Base-by-base conservation (phyloP, 2,329 filamentous ascomycete genomes). In the Botrytis medusae region DNA sequence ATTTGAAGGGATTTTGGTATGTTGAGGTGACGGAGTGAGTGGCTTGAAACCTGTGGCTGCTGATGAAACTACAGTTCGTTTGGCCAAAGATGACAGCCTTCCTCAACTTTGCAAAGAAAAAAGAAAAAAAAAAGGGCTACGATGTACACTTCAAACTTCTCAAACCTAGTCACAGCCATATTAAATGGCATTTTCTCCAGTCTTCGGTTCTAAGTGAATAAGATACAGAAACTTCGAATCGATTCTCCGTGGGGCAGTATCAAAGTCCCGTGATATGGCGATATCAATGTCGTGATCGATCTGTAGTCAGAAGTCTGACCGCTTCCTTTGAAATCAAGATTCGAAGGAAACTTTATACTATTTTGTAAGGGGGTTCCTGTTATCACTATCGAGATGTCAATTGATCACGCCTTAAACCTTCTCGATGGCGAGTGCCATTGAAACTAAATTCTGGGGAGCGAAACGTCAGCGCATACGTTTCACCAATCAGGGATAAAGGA, bases 211-310 rank as follows among this genome's bases (percentile, higher is more conserved):
- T 2, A 22, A 14, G 18, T 32, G n/a, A 48, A 25, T 42, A 48
- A 32, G 29, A 34, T 48, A 20, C 16, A 25, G 32, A 22, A 44
- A 22, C 8, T 44, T n/a, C 29, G 42, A 44, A 63, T 18, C 20
- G 2, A 22, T 10, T 42, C n/a, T 20, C 7, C 34, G 64, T 54
- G 46, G 25, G 64, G 46, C 46, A 9, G 29, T 22, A 10, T 63
- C 10, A 29, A 29, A 1, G 4, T 54, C 69, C 44, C 69, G 60
- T 71, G 69, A 65, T 42, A 71, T 71, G 69, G 46, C 60, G 69
- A 71, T 62, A 71, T 71, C 32, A 63, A 63, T 63, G 69, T 63
- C 44, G 57, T 71, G 54, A 71, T 60, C 32, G 25, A 46, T 18
- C 6, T 44, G 20, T 34, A 37, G 69, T 71, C 42, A 62, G 57